Evolutionary conservation across 352 stramenopile species (phyloP), one percentile per base, ranked within the genome.

Genomic region (Globisporangium recalcitrans): DNA sequence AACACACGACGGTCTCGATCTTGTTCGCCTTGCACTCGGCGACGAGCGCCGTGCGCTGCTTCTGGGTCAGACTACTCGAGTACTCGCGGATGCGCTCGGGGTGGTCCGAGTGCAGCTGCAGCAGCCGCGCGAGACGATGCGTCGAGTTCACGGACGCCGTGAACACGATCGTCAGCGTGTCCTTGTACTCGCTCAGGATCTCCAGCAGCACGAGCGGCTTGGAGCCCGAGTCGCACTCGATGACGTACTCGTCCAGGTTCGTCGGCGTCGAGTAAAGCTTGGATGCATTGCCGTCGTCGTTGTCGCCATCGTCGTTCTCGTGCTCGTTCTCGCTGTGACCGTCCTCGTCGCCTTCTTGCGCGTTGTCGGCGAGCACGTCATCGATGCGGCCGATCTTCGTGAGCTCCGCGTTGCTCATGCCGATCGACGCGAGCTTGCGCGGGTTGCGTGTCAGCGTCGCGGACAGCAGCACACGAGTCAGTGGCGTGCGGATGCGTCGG

Each of bases 361-460:
- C 74, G 51, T 95, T 94, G 22, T 89, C 82, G 0, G 74, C 74
- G 10, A 89, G 60, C 44, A 75, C 72, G 31, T 90, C 79, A 52
- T 87, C 73, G 49, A 84, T 73, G 47, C 77, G 73, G 38, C 81
- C 72, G 65, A 90, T 88, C 72, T 87, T 95, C 52, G 97, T 98
- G 62, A 98, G 73, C 63, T 98, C 95, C 4, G 97, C 96, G 77
- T 98, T 96, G 52, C 88, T 88, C 71, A 99, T 91, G 26, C 88
- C 85, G 36, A 99, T 93, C 1, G 90, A 78, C 1, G 96, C 93
- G 47, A 99, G 80, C 68, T 98, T 98, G 29, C 96, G 84, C 49
- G 97, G 97, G 83, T 99, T 97, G 24, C 90, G 90, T 54, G 96
- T 99, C 47, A 99, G 73, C 16, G 97, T 99, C 22, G 97, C 97